Base-by-base conservation (phyloP, 371 early-diverging fungal species). In the Mortierella sp. region DNA sequence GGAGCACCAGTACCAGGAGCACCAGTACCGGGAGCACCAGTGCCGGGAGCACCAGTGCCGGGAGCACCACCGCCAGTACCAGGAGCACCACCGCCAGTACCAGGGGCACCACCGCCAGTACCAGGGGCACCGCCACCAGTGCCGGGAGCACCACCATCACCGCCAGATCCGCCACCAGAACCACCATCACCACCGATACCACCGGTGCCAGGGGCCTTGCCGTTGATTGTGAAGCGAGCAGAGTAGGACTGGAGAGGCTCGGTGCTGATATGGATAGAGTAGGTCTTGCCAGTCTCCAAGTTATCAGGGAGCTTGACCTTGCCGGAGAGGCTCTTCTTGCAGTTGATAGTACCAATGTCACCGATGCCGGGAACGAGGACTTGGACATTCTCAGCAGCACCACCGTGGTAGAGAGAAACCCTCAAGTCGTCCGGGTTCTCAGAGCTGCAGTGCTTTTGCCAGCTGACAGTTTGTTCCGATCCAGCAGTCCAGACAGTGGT, bases 371-470 rank as follows among this genome's bases (percentile, higher is more conserved):
- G 76, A 31, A 74, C 76, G 24, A 34, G 69, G 30, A 49, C 45
- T 65, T 69, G 73, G 67, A 21, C 56, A 56, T 50, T 54, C 39
- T 39, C 14, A 47, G n/a, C 65, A 68, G 14, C 61, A 10, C 34
- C 52, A 4, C 74, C 69, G 14, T 55, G 18, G 65, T 73, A 73
- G 42, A 73, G 61, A 50, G 47, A 60, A 55, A 73, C 69, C 31
- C 49, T 23, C 19, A 69, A 47, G 13, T 61, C 42, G 23, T 60
- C 60, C 14, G 26, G 46, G 64, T 61, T 74, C 49, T 43, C 24
- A 30, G 47, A 0, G 2, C 54, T 49, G 62, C 49, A 83, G 48
- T 45, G 79, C 83, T 68, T 70, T 30, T 59, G 79, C 86, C 58
- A 87, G 26, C 30, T 74, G 78, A 41, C 65, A 47, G 69, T 69